A percentile compares a stretch with the other conserved stretches of the same genome.
Conservation (phyloP, 2,329 filamentous ascomycete species). For the Nectriaceae sp. region DNA sequence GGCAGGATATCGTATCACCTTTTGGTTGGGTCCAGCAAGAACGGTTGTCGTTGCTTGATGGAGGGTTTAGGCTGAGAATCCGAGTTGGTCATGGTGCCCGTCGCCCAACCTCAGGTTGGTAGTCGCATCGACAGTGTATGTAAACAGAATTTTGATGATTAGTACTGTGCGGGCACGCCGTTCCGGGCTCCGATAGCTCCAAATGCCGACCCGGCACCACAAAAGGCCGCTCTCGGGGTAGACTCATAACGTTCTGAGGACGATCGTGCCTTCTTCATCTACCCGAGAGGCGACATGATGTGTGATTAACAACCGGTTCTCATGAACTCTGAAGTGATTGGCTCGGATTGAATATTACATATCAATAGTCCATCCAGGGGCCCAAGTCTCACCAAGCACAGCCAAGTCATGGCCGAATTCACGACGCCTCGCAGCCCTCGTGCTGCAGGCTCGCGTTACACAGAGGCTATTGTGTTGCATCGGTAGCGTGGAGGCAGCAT, state of each 20-base stretch:
- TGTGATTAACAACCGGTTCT: too few relatives aligned
- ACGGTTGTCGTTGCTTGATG: slow-evolving; percentile 8
- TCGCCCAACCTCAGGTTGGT: slow-evolving; percentile 9
- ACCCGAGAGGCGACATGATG: too few relatives aligned
- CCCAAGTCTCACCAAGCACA: neutral
- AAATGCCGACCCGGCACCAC: too few relatives aligned
- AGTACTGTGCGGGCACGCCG: too few relatives aligned
- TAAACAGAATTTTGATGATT: too few relatives aligned
- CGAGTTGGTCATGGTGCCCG: neutral
- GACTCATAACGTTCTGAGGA: too few relatives aligned
- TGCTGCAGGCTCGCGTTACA: slow-evolving; percentile 9
- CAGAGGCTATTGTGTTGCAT: slow-evolving; percentile 1
- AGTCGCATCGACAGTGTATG: slow-evolving; percentile 10
- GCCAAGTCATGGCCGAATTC: slow-evolving; percentile 6
- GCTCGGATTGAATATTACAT: too few relatives aligned
- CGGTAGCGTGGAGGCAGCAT: slow-evolving; percentile 2
- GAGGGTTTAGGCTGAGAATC: slow-evolving; percentile 5
- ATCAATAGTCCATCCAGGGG: neutral
- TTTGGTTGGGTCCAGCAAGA: slow-evolving; percentile 6
- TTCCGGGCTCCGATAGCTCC: too few relatives aligned
- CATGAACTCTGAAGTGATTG: too few relatives aligned
- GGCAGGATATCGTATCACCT: slow-evolving; percentile 7
- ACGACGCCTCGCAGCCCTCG: slow-evolving; percentile 4
- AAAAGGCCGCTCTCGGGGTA: too few relatives aligned
- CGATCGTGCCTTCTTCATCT: too few relatives aligned